Conservation (phyloP, 352 stramenopile species). For the Pythium oligandrum region DNA sequence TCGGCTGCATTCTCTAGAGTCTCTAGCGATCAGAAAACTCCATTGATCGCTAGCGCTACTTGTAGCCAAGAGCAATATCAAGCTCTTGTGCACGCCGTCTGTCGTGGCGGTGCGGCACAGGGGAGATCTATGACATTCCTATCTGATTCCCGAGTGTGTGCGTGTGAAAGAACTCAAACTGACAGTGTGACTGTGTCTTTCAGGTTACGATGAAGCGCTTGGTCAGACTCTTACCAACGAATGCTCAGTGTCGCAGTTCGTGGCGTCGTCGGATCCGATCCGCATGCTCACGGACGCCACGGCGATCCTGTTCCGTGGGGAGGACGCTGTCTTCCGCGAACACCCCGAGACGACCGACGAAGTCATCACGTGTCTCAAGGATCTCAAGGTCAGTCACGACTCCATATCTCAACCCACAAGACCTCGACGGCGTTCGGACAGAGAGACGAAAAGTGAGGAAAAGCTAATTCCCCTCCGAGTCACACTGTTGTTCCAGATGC, state of each 20-base stretch:
- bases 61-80: constrained; percentile 90
- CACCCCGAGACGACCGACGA: constrained; percentile 80
- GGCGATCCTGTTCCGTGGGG: constrained; percentile 87
- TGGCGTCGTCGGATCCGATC: constrained; percentile 91
- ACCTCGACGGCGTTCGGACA: background rate
- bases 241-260: constrained; percentile 82
- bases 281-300: constrained; percentile 94
- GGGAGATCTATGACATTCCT: constrained; percentile 83
- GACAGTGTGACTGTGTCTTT: constrained; percentile 1
- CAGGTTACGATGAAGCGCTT: constrained; percentile 91
- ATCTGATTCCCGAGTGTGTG: background rate
- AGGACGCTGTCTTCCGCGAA: constrained; percentile 78
- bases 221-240: constrained; percentile 84
- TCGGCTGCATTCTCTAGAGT: constrained; percentile 89
- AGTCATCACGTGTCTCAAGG: constrained; percentile 64
- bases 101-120: constrained; percentile 13
- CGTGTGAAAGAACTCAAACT: constrained; percentile 3
- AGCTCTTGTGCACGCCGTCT: constrained; percentile 53
- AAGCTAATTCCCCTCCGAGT: constrained; percentile 81
- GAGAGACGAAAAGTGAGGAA: constrained; percentile 62
- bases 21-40: constrained; percentile 67
- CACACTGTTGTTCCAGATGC: constrained; percentile 82
- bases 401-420: too few relatives aligned
- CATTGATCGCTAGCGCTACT: constrained; percentile 84
- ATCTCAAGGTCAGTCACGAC: constrained; percentile 84